Conservation (phyloP, 495 filamentous ascomycete species). For the Neurospora hispaniola region DNA sequence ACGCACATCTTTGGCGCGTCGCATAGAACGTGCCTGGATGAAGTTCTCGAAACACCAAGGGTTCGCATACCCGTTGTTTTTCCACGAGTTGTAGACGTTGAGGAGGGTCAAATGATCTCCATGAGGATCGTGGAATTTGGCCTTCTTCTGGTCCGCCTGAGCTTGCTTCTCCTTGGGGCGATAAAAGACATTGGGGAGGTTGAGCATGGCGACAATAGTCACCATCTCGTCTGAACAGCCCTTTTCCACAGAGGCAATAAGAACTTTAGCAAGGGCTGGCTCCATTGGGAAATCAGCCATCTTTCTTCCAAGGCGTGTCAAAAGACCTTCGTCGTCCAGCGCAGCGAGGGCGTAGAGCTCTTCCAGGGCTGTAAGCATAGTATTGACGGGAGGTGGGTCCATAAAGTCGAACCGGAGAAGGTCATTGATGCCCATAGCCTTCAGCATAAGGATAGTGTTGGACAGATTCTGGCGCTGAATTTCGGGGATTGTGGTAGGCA, state of each 20-base stretch:
- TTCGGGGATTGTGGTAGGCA: slow-evolving; percentile 89
- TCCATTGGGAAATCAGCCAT: slow-evolving; percentile 97
- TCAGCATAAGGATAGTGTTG: slow-evolving; percentile 93
- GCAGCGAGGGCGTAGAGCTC: slow-evolving; percentile 89
- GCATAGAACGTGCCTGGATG: slow-evolving; percentile 83
- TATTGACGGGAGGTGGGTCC: slow-evolving; percentile 92
- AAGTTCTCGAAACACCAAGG: slow-evolving; percentile 98
- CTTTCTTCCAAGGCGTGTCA: slow-evolving; percentile 86
- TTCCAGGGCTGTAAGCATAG: slow-evolving; percentile 92
- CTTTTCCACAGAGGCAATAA: slow-evolving; percentile 79
- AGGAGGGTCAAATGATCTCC: slow-evolving; percentile 91
- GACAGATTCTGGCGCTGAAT: slow-evolving; percentile 96
- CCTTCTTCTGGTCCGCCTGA: slow-evolving; percentile 93
- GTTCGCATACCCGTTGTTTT: slow-evolving; percentile 63
- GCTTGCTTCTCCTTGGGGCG: slow-evolving; percentile 93
- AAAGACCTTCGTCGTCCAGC: slow-evolving; percentile 88
- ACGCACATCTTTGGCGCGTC: slow-evolving; percentile 81
- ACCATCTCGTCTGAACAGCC: slow-evolving; percentile 90
- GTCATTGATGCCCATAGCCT: slow-evolving; percentile 99
- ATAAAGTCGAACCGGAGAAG: slow-evolving; percentile 97
- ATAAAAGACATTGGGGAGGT: slow-evolving; percentile 76
- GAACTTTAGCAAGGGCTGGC: slow-evolving; percentile 76
- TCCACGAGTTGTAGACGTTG: slow-evolving; percentile 96
- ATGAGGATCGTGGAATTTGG: slow-evolving; percentile 90
- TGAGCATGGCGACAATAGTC: slow-evolving; percentile 91